phyloP scores from a whole-genome alignment of 768 basidiomycete genomes.

The Boletus rufocinnamomeus region DNA sequence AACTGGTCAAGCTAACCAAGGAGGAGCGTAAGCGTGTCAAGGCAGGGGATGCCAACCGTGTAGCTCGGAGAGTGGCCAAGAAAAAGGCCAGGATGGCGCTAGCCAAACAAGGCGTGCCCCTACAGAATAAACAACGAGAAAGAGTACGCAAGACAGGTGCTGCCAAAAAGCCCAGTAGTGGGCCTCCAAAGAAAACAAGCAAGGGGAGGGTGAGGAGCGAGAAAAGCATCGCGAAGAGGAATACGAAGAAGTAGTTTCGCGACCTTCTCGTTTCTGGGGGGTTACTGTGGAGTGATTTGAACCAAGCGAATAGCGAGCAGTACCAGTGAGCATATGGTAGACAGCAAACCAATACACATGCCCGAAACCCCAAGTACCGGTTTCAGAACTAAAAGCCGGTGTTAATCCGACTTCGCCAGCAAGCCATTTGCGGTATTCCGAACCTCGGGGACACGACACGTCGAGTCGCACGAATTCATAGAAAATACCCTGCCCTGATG shows the following conservation, averaged over 20 bases:
- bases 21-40: slow-evolving; percentile 87
- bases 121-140: slow-evolving; percentile 46
- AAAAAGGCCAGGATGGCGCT: slow-evolving; percentile 73
- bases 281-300: background rate
- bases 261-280: background rate
- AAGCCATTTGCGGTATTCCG: background rate
- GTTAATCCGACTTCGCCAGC: background rate
- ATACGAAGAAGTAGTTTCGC: slow-evolving; percentile 52
- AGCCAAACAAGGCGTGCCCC: slow-evolving; percentile 40
- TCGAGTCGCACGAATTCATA: background rate
- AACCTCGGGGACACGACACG: background rate
- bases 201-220: slow-evolving; percentile 56
- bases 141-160: slow-evolving; percentile 45
- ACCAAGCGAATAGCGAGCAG: background rate
- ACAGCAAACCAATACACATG: background rate
- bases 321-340: background rate
- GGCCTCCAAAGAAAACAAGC: slow-evolving; percentile 31
- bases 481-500: background rate
- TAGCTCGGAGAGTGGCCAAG: slow-evolving; percentile 85
- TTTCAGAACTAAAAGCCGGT: background rate
- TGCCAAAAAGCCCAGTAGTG: slow-evolving; percentile 24
- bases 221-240: slow-evolving; percentile 53
- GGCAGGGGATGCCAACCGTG: slow-evolving; percentile 73
- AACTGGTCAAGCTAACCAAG: slow-evolving; percentile 75
- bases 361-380: background rate